phyloP scores from a whole-genome alignment of 2,329 filamentous ascomycete species.

The Dactylellina cionopaga region DNA sequence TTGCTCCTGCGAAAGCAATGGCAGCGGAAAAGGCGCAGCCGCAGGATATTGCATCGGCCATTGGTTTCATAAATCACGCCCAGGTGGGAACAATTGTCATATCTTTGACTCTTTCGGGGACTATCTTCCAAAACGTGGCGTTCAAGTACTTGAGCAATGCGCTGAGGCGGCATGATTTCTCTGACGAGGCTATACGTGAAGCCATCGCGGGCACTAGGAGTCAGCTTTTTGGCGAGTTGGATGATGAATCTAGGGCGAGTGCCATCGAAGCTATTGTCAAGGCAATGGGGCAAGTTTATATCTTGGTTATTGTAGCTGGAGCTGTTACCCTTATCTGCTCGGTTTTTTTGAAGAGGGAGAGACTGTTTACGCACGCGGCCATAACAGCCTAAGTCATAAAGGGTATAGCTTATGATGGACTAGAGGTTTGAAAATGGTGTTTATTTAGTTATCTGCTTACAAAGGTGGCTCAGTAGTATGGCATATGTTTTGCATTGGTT shows the following conservation, averaged over 20 bases:
- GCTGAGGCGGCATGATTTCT: conserved; percentile 56
- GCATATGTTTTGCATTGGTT: no score
- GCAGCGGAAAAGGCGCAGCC: conserved; percentile 59
- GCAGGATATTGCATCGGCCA: conserved; percentile 58
- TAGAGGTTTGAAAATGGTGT: no score
- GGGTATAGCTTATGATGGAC: no score
- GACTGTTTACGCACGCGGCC: conserved; percentile 59
- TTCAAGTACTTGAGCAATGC: conserved; percentile 57
- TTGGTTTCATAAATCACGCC: conserved; percentile 61
- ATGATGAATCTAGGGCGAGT: conserved; percentile 53
- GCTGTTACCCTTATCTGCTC: conserved; percentile 58
- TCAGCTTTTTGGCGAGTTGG: conserved; percentile 46
- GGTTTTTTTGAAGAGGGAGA: conserved; percentile 60
- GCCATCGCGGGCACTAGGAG: conserved; percentile 57
- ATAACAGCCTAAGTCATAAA: no score
- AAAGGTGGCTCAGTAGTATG: no score
- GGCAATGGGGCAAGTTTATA: conserved; percentile 59
- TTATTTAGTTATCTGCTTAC: no score
- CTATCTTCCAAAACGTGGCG: conserved; percentile 60
- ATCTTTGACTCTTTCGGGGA: conserved; percentile 60
- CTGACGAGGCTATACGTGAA: conserved; percentile 56
- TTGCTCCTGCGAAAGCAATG: conserved; percentile 61
- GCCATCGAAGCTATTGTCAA: conserved; percentile 59
- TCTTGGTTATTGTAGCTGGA: conserved; percentile 59
- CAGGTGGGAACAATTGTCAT: conserved; percentile 61